Base-by-base conservation (phyloP, 2,329 filamentous ascomycete species). In the Talaromyces rugulosus region DNA sequence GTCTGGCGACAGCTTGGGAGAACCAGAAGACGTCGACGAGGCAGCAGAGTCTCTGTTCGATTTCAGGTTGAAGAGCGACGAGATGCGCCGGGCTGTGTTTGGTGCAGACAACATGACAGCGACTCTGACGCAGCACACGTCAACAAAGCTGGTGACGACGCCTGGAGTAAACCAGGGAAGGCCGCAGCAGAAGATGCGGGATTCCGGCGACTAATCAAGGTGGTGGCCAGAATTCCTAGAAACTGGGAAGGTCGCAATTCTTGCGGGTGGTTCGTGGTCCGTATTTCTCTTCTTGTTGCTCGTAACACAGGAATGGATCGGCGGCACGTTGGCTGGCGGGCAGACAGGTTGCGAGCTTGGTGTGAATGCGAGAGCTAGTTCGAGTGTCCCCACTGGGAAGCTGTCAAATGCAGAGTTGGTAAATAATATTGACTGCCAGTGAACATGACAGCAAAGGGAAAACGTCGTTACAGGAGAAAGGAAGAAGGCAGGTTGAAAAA, bases 51-150 rank as follows among this genome's bases (percentile, higher is more conserved):
- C 75, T 44, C 72, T 67, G 34, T 56, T 62, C 27, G 74, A 74
- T 12, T 74, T 71, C 63, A 79, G 62, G 6, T 77, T 78, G 63
- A 80, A 79, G 53, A 80, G 72, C 42, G 78, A 80, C 11, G 78
- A 79, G 62, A 80, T 77, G 62, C 77, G 77, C 69, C 75, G 78
- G 62, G 75, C 77, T 61, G 76, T 76, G 66, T 77, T 78, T 58
- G 75, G 76, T 69, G 76, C 72, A 30, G 75, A 77, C 66, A 78
- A 68, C 74, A 77, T 76, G 56, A 40, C 51, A 16, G 52, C 51
- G 50, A 23, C 42, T 52, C 30, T 33, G 18, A 6, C 40, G 54
- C 23, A 51, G n/a, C 44, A 51, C 36, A 34, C 33, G n/a, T 27
- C 50, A 28, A 6, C 50, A 31, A 8, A 8, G 50, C 30, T 53